Base-by-base conservation (phyloP, 495 filamentous ascomycete genomes). In the Cercophora samala region DNA sequence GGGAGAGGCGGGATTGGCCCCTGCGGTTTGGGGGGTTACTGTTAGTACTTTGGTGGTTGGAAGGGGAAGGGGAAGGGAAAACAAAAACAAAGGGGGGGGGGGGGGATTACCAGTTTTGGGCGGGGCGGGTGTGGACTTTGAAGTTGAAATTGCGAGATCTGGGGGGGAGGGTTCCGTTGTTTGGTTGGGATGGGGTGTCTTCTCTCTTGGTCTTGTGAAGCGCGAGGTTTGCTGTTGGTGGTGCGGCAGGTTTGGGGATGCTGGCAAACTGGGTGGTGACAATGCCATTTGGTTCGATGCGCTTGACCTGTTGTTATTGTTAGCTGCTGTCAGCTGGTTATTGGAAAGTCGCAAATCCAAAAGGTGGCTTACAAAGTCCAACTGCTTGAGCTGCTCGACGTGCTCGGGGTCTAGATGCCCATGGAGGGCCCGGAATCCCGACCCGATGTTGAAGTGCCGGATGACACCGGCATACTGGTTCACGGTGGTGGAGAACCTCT, bases 1-100 rank as follows among this genome's bases (percentile, higher is more conserved):
- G 84, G 25, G 84, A 86, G 72, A 89, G 81, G 64, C 84, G 77
- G 52, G 79, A 81, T 25, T 88, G 79, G 55, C 86, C 85, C 82
- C 83, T 54, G 52, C 3, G 29, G 29, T n/a, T n/a, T n/a, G n/a
- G n/a, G n/a, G n/a, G n/a, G n/a, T n/a, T n/a, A n/a, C 3, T 32
- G 29, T 32, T 32, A 32, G 29, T 32, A 32, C 29, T 32, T 8
- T 32, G 29, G 8, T 32, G n/a, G n/a, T n/a, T n/a, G n/a, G n/a
- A n/a, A n/a, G n/a, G n/a, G n/a, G n/a, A n/a, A n/a, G n/a, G n/a
- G n/a, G n/a, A n/a, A n/a, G n/a, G n/a, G n/a, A 32, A 4, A 32
- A 32, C 8, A 32, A 3, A 32, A 8, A 8, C 29, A 32, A 8
- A 32, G 4, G 29, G 8, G 29, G 3, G 8, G 29, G 29, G 29